Evolutionary conservation across 305 asterid genomes (phyloP).

Genomic region (Fraxinus ornus): DNA sequence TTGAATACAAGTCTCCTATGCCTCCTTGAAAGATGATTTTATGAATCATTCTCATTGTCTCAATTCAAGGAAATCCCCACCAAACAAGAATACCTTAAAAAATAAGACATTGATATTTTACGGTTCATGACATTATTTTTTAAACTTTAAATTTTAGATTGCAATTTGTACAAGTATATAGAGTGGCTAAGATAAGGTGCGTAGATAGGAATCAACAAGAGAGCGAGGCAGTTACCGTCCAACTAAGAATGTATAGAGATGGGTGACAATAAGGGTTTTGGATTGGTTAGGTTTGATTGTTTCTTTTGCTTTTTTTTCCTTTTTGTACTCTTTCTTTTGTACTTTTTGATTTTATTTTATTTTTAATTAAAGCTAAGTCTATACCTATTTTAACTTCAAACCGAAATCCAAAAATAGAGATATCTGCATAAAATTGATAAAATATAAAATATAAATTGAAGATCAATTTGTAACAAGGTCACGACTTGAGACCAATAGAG

Average conservation of each 20-base stretch:
- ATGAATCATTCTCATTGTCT: neutral
- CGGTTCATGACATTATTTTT: neutral
- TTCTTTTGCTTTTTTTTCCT: no score
- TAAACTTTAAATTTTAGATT: no score
- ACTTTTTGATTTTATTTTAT: neutral
- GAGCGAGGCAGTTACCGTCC: no score
- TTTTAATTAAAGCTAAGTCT: neutral
- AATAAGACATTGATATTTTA: no score
- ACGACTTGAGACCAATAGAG: neutral
- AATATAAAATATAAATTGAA: neutral
- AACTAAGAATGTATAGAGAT: neutral
- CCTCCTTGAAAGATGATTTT: neutral
- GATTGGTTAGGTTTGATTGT: neutral
- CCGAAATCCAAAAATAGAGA: neutral
- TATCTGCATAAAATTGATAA: neutral
- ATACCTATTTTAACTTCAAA: neutral
- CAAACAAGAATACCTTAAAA: no score
- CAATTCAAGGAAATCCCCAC: no score
- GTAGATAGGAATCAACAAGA: neutral
- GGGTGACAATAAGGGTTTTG: neutral
- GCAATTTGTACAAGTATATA: neutral
- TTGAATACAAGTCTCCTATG: neutral
- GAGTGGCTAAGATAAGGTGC: neutral
- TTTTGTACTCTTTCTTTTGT: neutral
- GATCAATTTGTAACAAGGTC: neutral